Percentiles rank a stretch among this genome's conserved stretches.
phyloP scores from a whole-genome alignment of 371 early-diverging fungal genomes.

The Enterospora canceri region DNA sequence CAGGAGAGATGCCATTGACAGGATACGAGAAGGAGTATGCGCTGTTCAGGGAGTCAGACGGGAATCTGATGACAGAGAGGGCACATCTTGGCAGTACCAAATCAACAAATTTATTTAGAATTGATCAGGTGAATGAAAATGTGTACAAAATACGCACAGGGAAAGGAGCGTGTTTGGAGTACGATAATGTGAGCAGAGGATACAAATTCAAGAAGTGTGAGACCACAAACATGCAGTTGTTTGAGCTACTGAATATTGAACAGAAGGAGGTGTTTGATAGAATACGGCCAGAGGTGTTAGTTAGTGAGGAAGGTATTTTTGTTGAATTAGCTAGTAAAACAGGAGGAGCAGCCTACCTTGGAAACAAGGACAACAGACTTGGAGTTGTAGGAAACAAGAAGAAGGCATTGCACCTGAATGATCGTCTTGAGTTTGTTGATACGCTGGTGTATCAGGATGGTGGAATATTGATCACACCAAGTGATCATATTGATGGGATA shows the following conservation, averaged over 20 bases:
- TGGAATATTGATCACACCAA: no score
- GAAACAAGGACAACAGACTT: no score
- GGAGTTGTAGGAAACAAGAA: no score
- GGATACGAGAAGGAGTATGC: neutral
- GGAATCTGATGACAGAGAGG: no score
- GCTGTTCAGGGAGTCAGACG: neutral
- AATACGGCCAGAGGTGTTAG: neutral
- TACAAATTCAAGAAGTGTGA: neutral
- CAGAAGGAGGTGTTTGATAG: neutral
- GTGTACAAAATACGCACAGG: neutral
- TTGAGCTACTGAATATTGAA: neutral
- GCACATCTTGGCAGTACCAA: no score
- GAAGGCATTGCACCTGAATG: no score
- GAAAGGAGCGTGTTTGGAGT: neutral
- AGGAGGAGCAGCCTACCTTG: no score
- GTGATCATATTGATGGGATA: no score
- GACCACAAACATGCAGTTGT: neutral
- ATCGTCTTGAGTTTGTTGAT: no score
- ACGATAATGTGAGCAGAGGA: neutral
- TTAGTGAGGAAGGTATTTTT: neutral
- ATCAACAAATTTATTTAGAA: neutral
- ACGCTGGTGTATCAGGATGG: no score
- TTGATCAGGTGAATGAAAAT: neutral
- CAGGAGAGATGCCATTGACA: neutral
- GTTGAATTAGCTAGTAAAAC: neutral